Conservation (phyloP, 2,329 filamentous ascomycete species). For the Diplodia scrobiculata region DNA sequence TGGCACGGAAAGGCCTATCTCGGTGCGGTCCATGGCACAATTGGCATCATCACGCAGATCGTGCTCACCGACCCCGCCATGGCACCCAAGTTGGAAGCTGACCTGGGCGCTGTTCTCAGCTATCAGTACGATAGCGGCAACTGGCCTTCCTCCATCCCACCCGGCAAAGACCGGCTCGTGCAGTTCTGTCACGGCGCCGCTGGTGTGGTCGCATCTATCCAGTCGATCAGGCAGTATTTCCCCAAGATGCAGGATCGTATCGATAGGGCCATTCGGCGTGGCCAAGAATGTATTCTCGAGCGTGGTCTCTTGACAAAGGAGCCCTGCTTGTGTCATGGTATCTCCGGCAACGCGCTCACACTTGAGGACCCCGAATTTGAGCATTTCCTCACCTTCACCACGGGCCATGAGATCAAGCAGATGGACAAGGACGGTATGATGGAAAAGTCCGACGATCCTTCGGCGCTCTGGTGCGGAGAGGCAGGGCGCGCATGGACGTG, state of each 20-base stretch:
- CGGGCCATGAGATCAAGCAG: slow-evolving; percentile 58
- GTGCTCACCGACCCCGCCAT: slow-evolving; percentile 60
- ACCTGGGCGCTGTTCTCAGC: slow-evolving; percentile 59
- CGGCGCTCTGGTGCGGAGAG: slow-evolving; percentile 55
- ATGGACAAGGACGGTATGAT: slow-evolving; percentile 57
- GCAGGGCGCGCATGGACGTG: slow-evolving; percentile 54
- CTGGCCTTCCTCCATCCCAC: slow-evolving; percentile 60
- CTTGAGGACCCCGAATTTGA: slow-evolving; percentile 54
- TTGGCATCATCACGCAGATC: slow-evolving; percentile 71
- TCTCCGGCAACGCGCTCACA: slow-evolving; percentile 65
- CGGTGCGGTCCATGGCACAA: slow-evolving; percentile 67
- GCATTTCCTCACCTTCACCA: slow-evolving; percentile 62
- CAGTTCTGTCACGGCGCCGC: slow-evolving; percentile 70
- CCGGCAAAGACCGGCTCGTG: slow-evolving; percentile 55
- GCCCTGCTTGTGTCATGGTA: slow-evolving; percentile 67
- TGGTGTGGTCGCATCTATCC: slow-evolving; percentile 62
- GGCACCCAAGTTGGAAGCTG: slow-evolving; percentile 57
- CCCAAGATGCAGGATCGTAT: slow-evolving; percentile 58
- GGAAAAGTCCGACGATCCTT: slow-evolving; percentile 55
- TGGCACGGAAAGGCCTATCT: slow-evolving; percentile 66
- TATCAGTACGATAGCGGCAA: slow-evolving; percentile 65
- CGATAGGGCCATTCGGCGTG: slow-evolving; percentile 55
- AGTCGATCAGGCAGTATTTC: slow-evolving; percentile 60
- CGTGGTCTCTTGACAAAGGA: slow-evolving; percentile 64
- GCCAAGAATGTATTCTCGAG: slow-evolving; percentile 58